A percentile compares a stretch with the other conserved stretches of the same genome.
Conservation (phyloP, 2,329 filamentous ascomycete genomes). For the Trichophaea hybrida region DNA sequence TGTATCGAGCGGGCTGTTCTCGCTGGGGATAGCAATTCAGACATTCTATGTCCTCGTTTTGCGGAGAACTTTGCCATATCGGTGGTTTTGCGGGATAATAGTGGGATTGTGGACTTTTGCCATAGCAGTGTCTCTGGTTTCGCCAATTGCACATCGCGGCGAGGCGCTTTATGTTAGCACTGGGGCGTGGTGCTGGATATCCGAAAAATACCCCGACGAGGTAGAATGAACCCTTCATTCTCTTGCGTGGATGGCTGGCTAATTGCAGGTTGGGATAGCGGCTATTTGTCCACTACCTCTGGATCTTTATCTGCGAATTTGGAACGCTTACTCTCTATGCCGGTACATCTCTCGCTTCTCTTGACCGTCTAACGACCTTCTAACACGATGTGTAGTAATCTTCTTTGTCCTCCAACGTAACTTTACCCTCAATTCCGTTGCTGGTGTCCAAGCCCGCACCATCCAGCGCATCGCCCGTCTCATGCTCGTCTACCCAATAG, state of each 20-base stretch:
- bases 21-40: slow-evolving; percentile 1
- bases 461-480: background rate
- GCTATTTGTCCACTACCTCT: slow-evolving; percentile 2
- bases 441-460: slow-evolving; percentile 1
- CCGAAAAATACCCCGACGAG: background rate
- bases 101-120: background rate
- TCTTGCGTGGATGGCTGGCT: background rate
- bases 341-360: background rate
- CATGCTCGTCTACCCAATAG: slow-evolving; percentile 3
- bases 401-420: background rate
- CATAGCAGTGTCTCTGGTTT: background rate
- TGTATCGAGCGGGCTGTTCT: slow-evolving; percentile 5
- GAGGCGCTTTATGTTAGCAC: background rate
- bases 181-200: slow-evolving; percentile 5
- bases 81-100: background rate
- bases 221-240: background rate
- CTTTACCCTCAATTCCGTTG: background rate
- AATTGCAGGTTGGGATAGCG: background rate
- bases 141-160: background rate
- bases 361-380: background rate
- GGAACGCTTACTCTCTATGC: background rate
- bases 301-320: slow-evolving; percentile 8
- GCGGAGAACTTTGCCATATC: background rate
- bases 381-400: slow-evolving; percentile 1
- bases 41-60: slow-evolving; percentile 4